A percentile compares a stretch with the other conserved stretches of the same genome.
Evolutionary conservation across 345 rosid genomes (phyloP).

Genomic region (Citrus hindsii): DNA sequence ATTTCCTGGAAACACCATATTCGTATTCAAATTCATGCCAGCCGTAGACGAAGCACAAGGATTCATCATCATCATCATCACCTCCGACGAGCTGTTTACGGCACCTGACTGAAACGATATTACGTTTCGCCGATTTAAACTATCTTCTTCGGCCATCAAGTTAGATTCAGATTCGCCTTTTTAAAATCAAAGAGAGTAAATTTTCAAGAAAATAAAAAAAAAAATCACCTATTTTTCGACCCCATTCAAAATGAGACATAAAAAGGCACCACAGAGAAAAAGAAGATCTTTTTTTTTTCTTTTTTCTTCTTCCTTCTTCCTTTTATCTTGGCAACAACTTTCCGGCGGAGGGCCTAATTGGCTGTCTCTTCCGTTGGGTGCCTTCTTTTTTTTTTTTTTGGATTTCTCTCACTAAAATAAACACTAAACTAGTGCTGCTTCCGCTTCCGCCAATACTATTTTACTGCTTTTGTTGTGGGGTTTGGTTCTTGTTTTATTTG

Average conservation of each 20-base stretch:
- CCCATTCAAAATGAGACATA: not conserved
- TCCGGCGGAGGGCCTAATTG: not conserved
- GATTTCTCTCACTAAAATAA: not conserved
- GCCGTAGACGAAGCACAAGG: slow-evolving; percentile 12
- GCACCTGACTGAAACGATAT: not conserved
- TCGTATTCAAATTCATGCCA: slow-evolving; percentile 5
- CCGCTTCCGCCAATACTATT: not conserved
- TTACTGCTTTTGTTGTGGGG: not conserved
- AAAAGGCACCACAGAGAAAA: not conserved
- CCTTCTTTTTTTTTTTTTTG: not conserved
- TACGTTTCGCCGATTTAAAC: not conserved
- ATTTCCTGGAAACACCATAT: slow-evolving; percentile 32
- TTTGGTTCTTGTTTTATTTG: not conserved
- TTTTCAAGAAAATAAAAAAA: too few species aligned
- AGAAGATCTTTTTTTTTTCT: too few species aligned
- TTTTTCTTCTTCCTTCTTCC: too few species aligned
- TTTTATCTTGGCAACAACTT: not conserved
- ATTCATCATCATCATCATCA: slow-evolving; percentile 4
- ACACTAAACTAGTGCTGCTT: not conserved
- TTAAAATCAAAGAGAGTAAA: too few species aligned
- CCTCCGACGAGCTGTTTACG: slow-evolving; percentile 34
- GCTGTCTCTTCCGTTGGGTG: not conserved
- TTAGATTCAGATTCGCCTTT: not conserved
- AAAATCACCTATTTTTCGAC: not conserved
- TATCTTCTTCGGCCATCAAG: not conserved